Evolutionary conservation across 2,329 filamentous ascomycete species (phyloP), one percentile per base, ranked within the genome.

Genomic region (Emmonsiellopsis sp.): DNA sequence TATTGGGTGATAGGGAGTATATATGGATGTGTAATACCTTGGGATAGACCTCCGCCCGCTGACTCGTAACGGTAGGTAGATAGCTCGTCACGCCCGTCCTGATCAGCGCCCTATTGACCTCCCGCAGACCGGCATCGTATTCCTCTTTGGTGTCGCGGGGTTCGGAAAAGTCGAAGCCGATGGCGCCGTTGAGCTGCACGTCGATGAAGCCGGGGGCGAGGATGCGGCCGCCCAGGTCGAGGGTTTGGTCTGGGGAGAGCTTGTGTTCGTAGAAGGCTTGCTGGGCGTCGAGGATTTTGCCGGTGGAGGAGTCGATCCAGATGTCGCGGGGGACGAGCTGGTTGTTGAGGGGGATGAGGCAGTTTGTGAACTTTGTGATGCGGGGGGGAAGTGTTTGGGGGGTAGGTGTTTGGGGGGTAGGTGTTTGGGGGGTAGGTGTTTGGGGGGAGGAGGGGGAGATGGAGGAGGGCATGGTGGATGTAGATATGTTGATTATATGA

Each of bases 351-450:
- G 92, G 76, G 30, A 95, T 75, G 50, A 86, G 83, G 67, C 90
- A 95, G 73, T 95, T 95, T 64, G 88, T 93, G 68, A 95, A 87
- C 68, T 92, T 93, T 65, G 87, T 90, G 66, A 95, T 85, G 50
- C 76, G 75, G 47, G 69, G 66, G 11, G 56, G n/a, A n/a, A n/a
- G n/a, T n/a, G n/a, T n/a, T n/a, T 52, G n/a, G 61, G 52, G 55
- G 70, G 42, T 52, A 70, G 46, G 53, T 67, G 58, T 63, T 71
- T 63, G 60, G 70, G 62, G 59, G 70, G 65, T 67, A 70, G 70
- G 57, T 35, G 52, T 45, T 31, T 45, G 42, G 44, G 54, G 44
- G 11, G 41, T 42, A 58, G 57, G 30, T 59, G 63, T 53, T 57
- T 62, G 48, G 62, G 61, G 55, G 61, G 62, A 55, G 46, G 47